These are phyloP conservation scores for Globisporangium carolinianum DNA, from an alignment of 352 stramenopile species.

Conservation along the genomic window DNA sequence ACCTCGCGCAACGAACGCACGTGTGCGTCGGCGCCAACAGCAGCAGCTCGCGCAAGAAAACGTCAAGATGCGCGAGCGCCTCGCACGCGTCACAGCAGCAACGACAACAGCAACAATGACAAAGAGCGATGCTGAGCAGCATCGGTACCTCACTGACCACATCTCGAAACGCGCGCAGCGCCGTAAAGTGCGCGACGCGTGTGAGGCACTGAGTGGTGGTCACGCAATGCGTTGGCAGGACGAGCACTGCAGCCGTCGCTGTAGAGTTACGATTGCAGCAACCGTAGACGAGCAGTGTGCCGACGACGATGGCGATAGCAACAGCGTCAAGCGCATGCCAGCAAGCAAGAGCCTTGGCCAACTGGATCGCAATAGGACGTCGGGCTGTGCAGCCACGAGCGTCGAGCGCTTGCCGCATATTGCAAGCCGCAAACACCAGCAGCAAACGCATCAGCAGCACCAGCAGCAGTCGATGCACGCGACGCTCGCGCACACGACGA, in stretches of 20 bases:
- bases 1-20: constrained; percentile 27
- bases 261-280: not conserved
- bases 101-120: constrained; percentile 32
- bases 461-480: constrained; percentile 7
- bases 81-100: constrained; percentile 21
- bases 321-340: not conserved
- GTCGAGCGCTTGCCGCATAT: constrained; percentile 2
- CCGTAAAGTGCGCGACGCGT: constrained; percentile 33
- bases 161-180: constrained; percentile 46
- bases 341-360: constrained; percentile 6
- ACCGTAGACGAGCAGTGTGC: not conserved
- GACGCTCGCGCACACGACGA: constrained; percentile 32
- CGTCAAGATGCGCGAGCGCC: constrained; percentile 27
- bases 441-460: not conserved
- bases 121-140: constrained; percentile 32
- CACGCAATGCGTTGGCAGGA: not conserved
- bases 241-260: not conserved
- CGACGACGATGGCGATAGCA: not conserved
- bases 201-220: constrained; percentile 7
- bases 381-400: not conserved
- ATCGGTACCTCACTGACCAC: constrained; percentile 45
- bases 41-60: constrained; percentile 47
- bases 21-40: constrained; percentile 25
- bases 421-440: not conserved
- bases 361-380: constrained; percentile 5